Base-by-base conservation (phyloP, 331 rosid genomes). In the Dryas integrifolia region DNA sequence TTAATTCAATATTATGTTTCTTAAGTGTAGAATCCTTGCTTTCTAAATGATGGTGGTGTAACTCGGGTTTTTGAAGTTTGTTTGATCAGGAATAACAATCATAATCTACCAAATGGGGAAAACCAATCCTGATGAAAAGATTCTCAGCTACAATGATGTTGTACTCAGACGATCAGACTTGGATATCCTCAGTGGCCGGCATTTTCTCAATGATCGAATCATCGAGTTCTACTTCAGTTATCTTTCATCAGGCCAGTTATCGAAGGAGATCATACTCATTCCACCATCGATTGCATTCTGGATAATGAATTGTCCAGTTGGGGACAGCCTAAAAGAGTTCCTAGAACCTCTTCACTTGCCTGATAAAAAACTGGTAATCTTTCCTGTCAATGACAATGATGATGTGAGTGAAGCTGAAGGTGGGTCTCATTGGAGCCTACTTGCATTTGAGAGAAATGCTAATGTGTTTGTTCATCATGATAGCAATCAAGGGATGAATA, bases 391-490 rank as follows among this genome's bases (percentile, higher is more conserved):
- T 4, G 88, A 95, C 82, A 89, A 92, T 1, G 87, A 87, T 0
- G 96, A 95, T 7, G 87, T 94, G 76, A 60, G 72, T 44, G 30
- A 9, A 48, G 89, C 93, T 4, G 98, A 85, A 82, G 97, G 96
- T 41, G 98, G 98, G 46, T 82, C 82, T 40, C 98, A 94, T 71
- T 94, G 98, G 98, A 94, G 96, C 85, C 76, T 94, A 69, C 89
- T 91, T 50, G 97, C 83, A 58, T 94, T 81, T 67, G 84, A 87
- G 78, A 87, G 95, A 65, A 69, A 73, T 0, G 69, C 79, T 5
- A 91, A 88, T 67, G 24, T 77, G 39, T 94, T 88, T 76, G 86
- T 86, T 65, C 97, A 94, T 79, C 96, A 89, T 59, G 98, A 94
- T 69, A 91, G 96, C 79, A 62, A 49, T 67, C 6, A 65, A 49